Evolutionary conservation across 2,329 filamentous ascomycete genomes (phyloP), one percentile per base, ranked within the genome.

Genomic region (Paramyrothecium sp.): DNA sequence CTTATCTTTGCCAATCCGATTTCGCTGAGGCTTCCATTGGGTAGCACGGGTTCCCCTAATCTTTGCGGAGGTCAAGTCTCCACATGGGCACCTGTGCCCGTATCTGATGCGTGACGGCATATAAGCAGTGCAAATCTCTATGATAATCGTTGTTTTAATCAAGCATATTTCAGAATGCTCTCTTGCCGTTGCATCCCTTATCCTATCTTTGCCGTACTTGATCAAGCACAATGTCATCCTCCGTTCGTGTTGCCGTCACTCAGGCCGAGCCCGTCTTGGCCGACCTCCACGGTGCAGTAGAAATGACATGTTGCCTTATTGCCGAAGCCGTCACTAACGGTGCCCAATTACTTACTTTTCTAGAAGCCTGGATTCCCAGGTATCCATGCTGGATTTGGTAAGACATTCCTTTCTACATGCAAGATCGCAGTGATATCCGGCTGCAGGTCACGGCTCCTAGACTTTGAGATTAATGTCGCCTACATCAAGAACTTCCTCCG

Each of bases 271-370:
- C 55, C 3, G 51, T 22, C 8, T 59, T 38, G 26, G 22, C 44
- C 2, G 52, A 61, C 34, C 52, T 61, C 8, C 19, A 30, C 5
- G 58, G 33, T 1, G 53, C 51, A 2, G 54, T 60, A 16, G 34
- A 48, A 1, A 58, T 57, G 26, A 55, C 84, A 3, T 79, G 80
- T 62, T 63, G 68, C 0, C 71, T 86, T 50, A 85, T 88, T 57
- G 66, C 72, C 41, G 78, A 83, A 61, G 85, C 85, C 1, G 79
- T 79, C 2, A 59, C 66, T 2, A 77, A 81, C 49, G 80, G 78
- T 1, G 81, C 82, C 0, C 73, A 83, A 51, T 69, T 88, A 3
- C 65, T 88, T 5, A 73, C 75, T 0, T 83, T 84, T 55, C 77
- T 81, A 0, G 80, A 83, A 62, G 73, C 74, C 22, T 83, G 77